A percentile compares a stretch with the other conserved stretches of the same genome.
These are phyloP conservation scores for Kodamaea sp. DNA, from an alignment of 1,139 yeast species.

Conservation along the genomic window DNA sequence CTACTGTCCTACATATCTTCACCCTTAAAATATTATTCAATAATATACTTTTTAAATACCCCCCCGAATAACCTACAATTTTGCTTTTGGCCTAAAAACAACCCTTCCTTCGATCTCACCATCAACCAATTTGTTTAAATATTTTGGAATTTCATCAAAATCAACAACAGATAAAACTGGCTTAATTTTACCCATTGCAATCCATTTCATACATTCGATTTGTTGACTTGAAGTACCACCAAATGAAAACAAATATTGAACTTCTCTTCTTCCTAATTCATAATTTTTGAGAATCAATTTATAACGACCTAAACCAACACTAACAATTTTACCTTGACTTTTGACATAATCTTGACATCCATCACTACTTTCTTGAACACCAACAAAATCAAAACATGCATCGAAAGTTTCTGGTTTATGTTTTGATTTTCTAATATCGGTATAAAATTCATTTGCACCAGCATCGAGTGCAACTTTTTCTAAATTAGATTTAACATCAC, in stretches of 20 bases:
- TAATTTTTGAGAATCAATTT: slow-evolving; percentile 31
- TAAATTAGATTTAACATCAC: slow-evolving; percentile 35
- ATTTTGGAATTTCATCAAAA: slow-evolving; percentile 36
- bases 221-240: slow-evolving; percentile 49
- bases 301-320: slow-evolving; percentile 43
- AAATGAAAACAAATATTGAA: slow-evolving; percentile 38
- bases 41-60: too few species aligned
- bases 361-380: slow-evolving; percentile 37
- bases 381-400: slow-evolving; percentile 45
- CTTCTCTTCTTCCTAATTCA: slow-evolving; percentile 40
- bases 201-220: slow-evolving; percentile 43
- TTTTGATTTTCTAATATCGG: slow-evolving; percentile 25
- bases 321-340: slow-evolving; percentile 37
- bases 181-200: slow-evolving; percentile 36
- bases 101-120: slow-evolving; percentile 45
- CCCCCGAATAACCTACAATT: too few species aligned
- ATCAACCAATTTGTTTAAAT: slow-evolving; percentile 30
- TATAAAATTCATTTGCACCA: slow-evolving; percentile 46
- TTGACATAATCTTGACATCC: slow-evolving; percentile 33
- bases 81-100: slow-evolving; percentile 33
- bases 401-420: slow-evolving; percentile 36
- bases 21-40: too few species aligned
- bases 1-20: too few species aligned
- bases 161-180: slow-evolving; percentile 34
- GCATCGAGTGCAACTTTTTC: slow-evolving; percentile 26